A percentile compares a stretch with the other conserved stretches of the same genome.
Conservation (phyloP, 805 yeast genomes). For the Pichia ethanolica region DNA sequence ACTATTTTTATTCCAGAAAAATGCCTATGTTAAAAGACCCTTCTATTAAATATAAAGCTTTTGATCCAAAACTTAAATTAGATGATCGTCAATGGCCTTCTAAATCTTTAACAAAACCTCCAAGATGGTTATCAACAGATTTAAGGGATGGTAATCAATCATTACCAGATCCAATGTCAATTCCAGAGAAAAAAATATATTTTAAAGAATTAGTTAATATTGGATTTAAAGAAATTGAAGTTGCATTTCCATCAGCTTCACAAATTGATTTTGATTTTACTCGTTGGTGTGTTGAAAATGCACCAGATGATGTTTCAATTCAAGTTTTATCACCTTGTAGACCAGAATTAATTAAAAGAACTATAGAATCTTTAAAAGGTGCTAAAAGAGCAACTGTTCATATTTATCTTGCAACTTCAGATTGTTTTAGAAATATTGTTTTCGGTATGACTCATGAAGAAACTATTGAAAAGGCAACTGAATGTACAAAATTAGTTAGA, state of each 20-base stretch:
- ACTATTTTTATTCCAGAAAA: neutral
- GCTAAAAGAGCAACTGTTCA: slow-evolving; percentile 74
- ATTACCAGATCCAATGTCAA: slow-evolving; percentile 80
- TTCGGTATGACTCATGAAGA: slow-evolving; percentile 57
- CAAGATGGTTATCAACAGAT: slow-evolving; percentile 80
- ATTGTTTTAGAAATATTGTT: slow-evolving; percentile 64
- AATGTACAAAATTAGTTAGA: slow-evolving; percentile 55
- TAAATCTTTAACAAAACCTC: slow-evolving; percentile 49
- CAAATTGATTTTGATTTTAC: slow-evolving; percentile 79
- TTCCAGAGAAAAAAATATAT: slow-evolving; percentile 66
- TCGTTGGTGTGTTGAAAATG: slow-evolving; percentile 60
- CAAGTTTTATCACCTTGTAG: slow-evolving; percentile 75
- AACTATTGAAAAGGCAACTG: slow-evolving; percentile 53
- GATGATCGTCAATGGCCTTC: slow-evolving; percentile 69
- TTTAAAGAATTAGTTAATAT: slow-evolving; percentile 60
- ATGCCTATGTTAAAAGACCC: slow-evolving; percentile 48
- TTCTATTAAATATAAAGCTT: slow-evolving; percentile 51
- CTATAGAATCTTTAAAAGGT: slow-evolving; percentile 65
- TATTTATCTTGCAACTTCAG: slow-evolving; percentile 70
- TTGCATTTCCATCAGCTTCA: slow-evolving; percentile 74
- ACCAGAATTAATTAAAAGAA: slow-evolving; percentile 61
- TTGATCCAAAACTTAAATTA: slow-evolving; percentile 42
- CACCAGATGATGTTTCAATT: slow-evolving; percentile 70
- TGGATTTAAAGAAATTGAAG: slow-evolving; percentile 81
- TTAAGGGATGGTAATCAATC: slow-evolving; percentile 82